These are phyloP conservation scores for Pezicula carpinea DNA, from an alignment of 2,329 filamentous ascomycete species.

Conservation along the genomic window DNA sequence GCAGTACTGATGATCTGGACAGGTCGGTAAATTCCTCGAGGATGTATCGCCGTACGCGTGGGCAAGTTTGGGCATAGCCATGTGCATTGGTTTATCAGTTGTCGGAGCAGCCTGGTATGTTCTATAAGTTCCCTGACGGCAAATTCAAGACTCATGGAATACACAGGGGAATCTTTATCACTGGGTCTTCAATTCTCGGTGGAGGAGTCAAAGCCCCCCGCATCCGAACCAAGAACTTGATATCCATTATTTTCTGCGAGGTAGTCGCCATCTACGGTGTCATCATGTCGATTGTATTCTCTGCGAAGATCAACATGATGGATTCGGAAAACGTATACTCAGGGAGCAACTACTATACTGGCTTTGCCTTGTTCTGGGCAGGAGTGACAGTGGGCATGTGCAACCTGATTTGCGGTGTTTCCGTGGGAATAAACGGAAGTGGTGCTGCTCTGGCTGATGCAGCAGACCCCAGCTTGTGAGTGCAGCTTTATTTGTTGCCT, in stretches of 20 bases:
- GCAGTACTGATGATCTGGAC: slow-evolving; percentile 25
- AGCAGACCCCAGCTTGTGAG: slow-evolving; percentile 83
- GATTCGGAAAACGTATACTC: slow-evolving; percentile 62
- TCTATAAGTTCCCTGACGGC: neutral
- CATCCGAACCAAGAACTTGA: slow-evolving; percentile 98
- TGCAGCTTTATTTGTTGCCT: slow-evolving; percentile 16
- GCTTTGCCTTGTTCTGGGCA: slow-evolving; percentile 93
- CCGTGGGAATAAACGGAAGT: slow-evolving; percentile 96
- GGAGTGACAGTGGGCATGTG: slow-evolving; percentile 92
- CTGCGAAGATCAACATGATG: slow-evolving; percentile 72
- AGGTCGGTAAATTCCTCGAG: slow-evolving; percentile 93
- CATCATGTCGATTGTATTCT: slow-evolving; percentile 99
- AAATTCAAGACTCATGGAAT: slow-evolving; percentile 7
- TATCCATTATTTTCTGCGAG: slow-evolving; percentile 99
- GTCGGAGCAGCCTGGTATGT: slow-evolving; percentile 92
- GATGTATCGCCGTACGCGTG: slow-evolving; percentile 90
- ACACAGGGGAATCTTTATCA: slow-evolving; percentile 94
- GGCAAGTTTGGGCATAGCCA: slow-evolving; percentile 83
- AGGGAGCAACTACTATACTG: slow-evolving; percentile 83
- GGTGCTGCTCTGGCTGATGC: slow-evolving; percentile 95
- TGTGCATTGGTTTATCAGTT: slow-evolving; percentile 94
- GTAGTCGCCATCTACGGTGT: slow-evolving; percentile 99
- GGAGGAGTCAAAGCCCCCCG: slow-evolving; percentile 94
- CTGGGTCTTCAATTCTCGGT: slow-evolving; percentile 93
- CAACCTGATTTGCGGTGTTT: slow-evolving; percentile 93